phyloP scores from a whole-genome alignment of 257 asterid genomes.

The Pogostemon cablin region DNA sequence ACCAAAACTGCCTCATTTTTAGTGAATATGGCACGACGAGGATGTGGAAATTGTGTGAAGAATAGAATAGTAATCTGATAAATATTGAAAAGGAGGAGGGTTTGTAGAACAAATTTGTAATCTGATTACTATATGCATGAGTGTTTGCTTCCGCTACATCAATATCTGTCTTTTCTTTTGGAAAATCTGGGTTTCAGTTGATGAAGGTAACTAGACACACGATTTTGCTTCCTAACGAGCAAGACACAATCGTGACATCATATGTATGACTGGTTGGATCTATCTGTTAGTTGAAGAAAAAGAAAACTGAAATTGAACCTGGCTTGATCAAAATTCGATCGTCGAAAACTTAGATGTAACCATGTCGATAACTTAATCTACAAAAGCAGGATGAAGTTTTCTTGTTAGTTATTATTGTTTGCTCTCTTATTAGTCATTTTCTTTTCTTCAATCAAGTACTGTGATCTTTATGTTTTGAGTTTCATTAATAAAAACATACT shows the following conservation, averaged over 20 bases:
- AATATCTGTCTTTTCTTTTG: not conserved
- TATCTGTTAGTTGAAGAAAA: constrained; percentile 1
- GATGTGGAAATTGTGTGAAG: not conserved
- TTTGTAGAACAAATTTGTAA: not conserved
- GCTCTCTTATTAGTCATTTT: not conserved
- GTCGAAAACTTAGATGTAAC: not conserved
- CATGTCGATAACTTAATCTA: not conserved
- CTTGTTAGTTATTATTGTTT: not conserved
- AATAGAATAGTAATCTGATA: not conserved
- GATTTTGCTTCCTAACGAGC: not conserved
- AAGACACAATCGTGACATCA: not conserved
- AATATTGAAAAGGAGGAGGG: not conserved
- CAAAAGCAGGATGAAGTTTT: not conserved
- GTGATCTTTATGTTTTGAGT: not conserved
- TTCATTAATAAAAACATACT: not conserved
- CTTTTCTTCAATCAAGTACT: not conserved
- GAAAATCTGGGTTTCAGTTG: not conserved
- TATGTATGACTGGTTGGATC: not conserved
- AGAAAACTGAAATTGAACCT: not conserved
- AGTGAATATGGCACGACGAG: not conserved
- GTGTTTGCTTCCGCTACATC: not conserved
- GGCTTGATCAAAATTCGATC: not conserved
- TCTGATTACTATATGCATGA: not conserved
- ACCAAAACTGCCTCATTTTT: not conserved
- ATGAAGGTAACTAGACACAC: not conserved